Base-by-base conservation (phyloP, 139 green algal genomes). In the Chlorella sp. region DNA sequence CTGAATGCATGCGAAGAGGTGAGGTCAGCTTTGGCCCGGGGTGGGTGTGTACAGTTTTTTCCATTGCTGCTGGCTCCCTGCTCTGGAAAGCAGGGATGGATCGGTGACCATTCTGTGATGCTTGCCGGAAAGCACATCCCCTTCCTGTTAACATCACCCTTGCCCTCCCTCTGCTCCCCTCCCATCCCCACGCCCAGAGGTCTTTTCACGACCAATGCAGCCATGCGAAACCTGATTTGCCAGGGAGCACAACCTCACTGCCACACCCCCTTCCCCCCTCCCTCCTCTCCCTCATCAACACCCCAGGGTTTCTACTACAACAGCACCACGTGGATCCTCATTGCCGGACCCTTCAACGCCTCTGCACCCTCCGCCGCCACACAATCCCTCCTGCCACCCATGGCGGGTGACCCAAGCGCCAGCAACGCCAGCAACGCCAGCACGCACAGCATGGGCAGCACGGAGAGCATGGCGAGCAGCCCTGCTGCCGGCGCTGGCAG, bases 1-100 rank as follows among this genome's bases (percentile, higher is more conserved):
- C 69, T 86, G 14, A 86, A 86, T 53, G 81, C 81, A 0, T 86
- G 81, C 53, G 22, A 86, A 26, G 81, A 86, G 81, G 81, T 86
- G 48, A 5, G 30, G 12, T 0, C 36, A 30, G 42, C 77, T 12
- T 0, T 42, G 0, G 32, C 64, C 24, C 64, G 64, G 21, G 7
- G 21, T 32, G 64, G 16, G 64, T 71, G 64, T 71, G 64, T 71
- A 26, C 60, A 68, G n/a, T n/a, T n/a, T n/a, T n/a, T n/a, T n/a
- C n/a, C n/a, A n/a, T n/a, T n/a, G n/a, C n/a, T n/a, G n/a, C n/a
- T n/a, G n/a, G n/a, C n/a, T n/a, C n/a, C n/a, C n/a, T n/a, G n/a
- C n/a, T n/a, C n/a, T n/a, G n/a, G n/a, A n/a, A n/a, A n/a, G n/a
- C n/a, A n/a, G n/a, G n/a, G n/a, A n/a, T n/a, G n/a, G n/a, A n/a